phyloP scores from a whole-genome alignment of 768 basidiomycete genomes.

The Rossbeevera mucosa region DNA sequence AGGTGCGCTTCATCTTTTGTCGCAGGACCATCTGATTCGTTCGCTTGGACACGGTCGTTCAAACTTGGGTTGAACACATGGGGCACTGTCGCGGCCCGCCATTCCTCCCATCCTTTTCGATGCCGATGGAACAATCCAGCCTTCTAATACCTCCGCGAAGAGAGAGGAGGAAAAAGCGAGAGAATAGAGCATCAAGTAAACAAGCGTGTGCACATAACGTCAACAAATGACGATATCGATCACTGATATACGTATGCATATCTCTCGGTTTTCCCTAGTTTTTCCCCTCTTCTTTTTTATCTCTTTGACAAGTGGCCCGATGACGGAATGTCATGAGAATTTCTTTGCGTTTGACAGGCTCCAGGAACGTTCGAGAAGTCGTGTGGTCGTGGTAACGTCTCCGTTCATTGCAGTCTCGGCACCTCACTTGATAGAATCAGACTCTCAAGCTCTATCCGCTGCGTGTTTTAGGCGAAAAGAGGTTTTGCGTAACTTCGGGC shows the following conservation, averaged over 20 bases:
- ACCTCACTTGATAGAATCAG: background rate
- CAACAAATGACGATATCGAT: constrained; percentile 3
- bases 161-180: background rate
- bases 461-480: background rate
- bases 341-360: background rate
- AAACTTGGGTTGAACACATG: background rate
- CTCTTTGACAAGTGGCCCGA: background rate
- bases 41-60: background rate
- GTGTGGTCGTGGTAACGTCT: background rate
- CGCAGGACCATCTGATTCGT: background rate
- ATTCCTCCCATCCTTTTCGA: background rate
- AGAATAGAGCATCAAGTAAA: background rate
- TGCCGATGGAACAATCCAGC: background rate
- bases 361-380: constrained; percentile 10
- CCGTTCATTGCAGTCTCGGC: background rate
- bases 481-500: constrained; percentile 4
- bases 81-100: background rate
- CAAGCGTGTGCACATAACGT: background rate
- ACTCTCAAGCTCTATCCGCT: background rate
- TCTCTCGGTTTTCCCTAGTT: background rate
- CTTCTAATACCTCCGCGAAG: constrained; percentile 12
- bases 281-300: too few species aligned
- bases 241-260: constrained; percentile 3
- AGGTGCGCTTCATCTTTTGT: background rate
- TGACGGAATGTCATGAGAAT: constrained; percentile 20